These are phyloP conservation scores for Lasiodiplodia gonubiensis DNA, from an alignment of 2,329 filamentous ascomycete species.

Conservation along the genomic window DNA sequence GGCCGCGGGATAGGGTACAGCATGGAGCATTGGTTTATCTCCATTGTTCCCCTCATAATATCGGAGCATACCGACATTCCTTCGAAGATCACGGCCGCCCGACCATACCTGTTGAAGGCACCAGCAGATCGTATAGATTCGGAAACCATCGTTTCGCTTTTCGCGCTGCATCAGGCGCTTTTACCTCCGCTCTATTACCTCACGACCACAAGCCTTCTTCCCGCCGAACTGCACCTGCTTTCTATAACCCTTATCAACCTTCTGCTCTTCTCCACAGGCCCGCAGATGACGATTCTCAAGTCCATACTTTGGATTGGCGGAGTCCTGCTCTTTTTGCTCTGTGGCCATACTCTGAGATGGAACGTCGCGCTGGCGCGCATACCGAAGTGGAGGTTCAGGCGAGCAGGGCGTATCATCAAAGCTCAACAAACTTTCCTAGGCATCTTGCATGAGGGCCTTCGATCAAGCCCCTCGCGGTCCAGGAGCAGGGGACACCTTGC, in stretches of 20 bases:
- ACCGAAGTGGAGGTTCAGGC: slow-evolving; percentile 86
- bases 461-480: slow-evolving; percentile 26
- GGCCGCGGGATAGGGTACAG: slow-evolving; percentile 64
- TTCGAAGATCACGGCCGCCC: slow-evolving; percentile 40
- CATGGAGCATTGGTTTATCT: slow-evolving; percentile 77
- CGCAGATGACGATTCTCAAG: slow-evolving; percentile 52
- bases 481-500: slow-evolving; percentile 15
- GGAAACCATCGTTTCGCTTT: slow-evolving; percentile 70
- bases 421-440: slow-evolving; percentile 52
- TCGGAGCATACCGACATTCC: slow-evolving; percentile 52
- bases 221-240: slow-evolving; percentile 85
- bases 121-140: slow-evolving; percentile 51
- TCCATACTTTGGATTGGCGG: slow-evolving; percentile 65
- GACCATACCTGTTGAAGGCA: slow-evolving; percentile 45
- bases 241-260: slow-evolving; percentile 83
- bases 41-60: slow-evolving; percentile 70
- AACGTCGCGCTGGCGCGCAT: slow-evolving; percentile 85
- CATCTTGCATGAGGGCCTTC: slow-evolving; percentile 46
- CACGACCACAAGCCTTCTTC: slow-evolving; percentile 85
- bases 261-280: slow-evolving; percentile 73
- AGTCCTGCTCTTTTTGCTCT: slow-evolving; percentile 73
- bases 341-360: slow-evolving; percentile 77
- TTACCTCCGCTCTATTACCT: slow-evolving; percentile 76
- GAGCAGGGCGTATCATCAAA: slow-evolving; percentile 54
- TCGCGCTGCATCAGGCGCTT: slow-evolving; percentile 81